These are phyloP conservation scores for Naematelia encephala DNA, from an alignment of 768 basidiomycete genomes.

Conservation along the genomic window DNA sequence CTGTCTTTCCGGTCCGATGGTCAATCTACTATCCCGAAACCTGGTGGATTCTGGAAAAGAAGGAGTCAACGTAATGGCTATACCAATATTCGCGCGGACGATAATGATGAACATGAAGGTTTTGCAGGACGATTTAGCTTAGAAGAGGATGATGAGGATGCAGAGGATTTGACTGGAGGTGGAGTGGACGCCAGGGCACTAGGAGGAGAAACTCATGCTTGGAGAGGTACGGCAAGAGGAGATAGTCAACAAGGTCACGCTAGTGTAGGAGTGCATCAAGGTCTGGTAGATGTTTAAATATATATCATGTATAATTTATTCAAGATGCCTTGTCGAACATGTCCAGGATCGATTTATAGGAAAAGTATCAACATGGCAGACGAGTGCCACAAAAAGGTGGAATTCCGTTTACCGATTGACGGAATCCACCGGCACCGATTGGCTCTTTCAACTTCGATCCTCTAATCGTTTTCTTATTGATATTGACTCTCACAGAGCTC, in stretches of 20 bases:
- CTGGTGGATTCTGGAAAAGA: constrained; percentile 13
- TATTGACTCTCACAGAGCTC: too few species aligned
- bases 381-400: constrained; percentile 9
- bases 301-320: constrained; percentile 6
- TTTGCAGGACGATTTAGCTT: constrained; percentile 47
- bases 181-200: constrained; percentile 33
- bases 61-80: constrained; percentile 39
- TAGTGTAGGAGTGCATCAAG: constrained; percentile 28
- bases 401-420: background rate
- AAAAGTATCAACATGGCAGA: too few species aligned
- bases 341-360: too few species aligned
- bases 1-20: constrained; percentile 2
- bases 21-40: background rate
- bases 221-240: constrained; percentile 24
- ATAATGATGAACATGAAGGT: constrained; percentile 44
- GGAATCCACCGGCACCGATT: background rate
- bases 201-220: constrained; percentile 41
- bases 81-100: constrained; percentile 39
- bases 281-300: constrained; percentile 34
- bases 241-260: constrained; percentile 4
- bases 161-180: constrained; percentile 23
- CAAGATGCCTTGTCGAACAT: too few species aligned
- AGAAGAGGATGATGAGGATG: constrained; percentile 46
- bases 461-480: too few species aligned
- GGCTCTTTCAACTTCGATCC: background rate